These are phyloP conservation scores for Cryptococcus amylolentus DNA, from an alignment of 1,284 basidiomycete genomes.

Conservation along the genomic window DNA sequence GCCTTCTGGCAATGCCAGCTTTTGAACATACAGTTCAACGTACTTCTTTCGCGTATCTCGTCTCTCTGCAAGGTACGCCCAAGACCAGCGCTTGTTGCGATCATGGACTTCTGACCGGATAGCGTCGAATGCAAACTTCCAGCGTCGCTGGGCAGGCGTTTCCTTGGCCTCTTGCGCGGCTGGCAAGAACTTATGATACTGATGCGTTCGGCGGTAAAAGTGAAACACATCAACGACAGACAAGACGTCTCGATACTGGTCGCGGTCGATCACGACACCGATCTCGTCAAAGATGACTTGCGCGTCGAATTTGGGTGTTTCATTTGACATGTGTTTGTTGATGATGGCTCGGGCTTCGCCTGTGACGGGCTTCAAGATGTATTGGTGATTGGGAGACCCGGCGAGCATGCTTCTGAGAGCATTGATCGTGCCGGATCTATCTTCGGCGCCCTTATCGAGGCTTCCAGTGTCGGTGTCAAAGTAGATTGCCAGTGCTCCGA, in stretches of 20 bases:
- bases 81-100: conserved; percentile 80
- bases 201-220: conserved; percentile 83
- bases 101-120: conserved; percentile 86
- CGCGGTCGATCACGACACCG: conserved; percentile 84
- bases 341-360: conserved; percentile 90
- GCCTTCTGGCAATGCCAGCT: conserved; percentile 52
- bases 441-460: conserved; percentile 61
- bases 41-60: conserved; percentile 80
- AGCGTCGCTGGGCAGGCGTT: conserved; percentile 68
- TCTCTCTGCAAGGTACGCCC: conserved; percentile 84
- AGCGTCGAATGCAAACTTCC: conserved; percentile 77
- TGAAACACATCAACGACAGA: conserved; percentile 97
- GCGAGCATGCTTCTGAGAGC: conserved; percentile 77
- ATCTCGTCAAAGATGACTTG: conserved; percentile 92
- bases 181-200: conserved; percentile 82
- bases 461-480: conserved; percentile 91
- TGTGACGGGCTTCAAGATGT: conserved; percentile 91
- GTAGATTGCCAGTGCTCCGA: conserved; percentile 87
- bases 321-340: conserved; percentile 69
- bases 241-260: conserved; percentile 93
- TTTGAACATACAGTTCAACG: conserved; percentile 75
- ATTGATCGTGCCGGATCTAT: conserved; percentile 63
- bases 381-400: conserved; percentile 71
- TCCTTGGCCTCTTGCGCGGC: conserved; percentile 59
- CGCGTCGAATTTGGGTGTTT: conserved; percentile 81